These are phyloP conservation scores for Magnolia sinica DNA, from an alignment of 164 flowering plant genomes.

Conservation along the genomic window DNA sequence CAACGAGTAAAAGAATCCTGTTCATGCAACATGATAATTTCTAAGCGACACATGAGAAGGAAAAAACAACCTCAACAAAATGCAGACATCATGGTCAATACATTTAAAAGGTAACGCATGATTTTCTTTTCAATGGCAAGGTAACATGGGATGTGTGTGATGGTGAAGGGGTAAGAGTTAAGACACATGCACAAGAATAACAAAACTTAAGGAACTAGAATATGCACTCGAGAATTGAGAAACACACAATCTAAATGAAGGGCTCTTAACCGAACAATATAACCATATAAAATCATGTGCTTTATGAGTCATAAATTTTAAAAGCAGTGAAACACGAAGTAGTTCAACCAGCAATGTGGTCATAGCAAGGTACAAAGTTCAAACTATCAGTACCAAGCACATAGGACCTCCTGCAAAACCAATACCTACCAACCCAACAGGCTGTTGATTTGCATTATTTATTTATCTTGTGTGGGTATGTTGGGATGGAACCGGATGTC, in stretches of 20 bases:
- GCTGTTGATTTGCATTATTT: no score
- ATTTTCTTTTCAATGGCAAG: no score
- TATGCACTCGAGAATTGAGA: not conserved
- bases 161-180: not conserved
- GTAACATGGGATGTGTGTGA: not conserved
- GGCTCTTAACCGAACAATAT: not conserved
- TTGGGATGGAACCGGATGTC: no score
- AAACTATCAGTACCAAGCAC: no score
- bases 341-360: no score
- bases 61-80: not conserved
- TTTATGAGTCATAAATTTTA: no score
- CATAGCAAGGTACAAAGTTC: no score
- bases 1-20: conserved; percentile 98
- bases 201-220: not conserved
- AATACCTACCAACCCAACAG: no score
- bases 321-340: no score
- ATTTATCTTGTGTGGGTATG: no score
- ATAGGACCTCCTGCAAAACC: no score
- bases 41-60: not conserved
- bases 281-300: not conserved
- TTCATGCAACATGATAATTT: conserved; percentile 7
- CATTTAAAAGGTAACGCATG: not conserved
- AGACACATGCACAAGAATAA: not conserved
- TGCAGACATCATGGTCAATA: not conserved
- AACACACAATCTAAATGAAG: not conserved